Percentiles rank a stretch among this genome's conserved stretches.
Conservation (phyloP, 805 yeast species). For the Metschnikowia sp. region DNA sequence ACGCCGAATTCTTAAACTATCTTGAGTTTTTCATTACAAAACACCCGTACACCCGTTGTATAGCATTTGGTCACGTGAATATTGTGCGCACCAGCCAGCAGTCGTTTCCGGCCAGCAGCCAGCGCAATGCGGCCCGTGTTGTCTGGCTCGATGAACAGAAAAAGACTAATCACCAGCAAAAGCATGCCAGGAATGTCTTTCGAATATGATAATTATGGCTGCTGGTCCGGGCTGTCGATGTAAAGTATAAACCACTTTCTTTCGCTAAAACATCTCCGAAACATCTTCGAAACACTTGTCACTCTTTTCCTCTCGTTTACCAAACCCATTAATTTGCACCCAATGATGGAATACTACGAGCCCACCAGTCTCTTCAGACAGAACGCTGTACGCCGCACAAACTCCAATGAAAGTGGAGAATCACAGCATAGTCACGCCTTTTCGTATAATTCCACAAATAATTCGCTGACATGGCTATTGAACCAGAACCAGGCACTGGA, state of each 20-base stretch:
- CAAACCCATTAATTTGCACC: neutral
- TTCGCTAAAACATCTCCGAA: too few species aligned
- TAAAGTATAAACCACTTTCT: too few species aligned
- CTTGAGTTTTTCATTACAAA: neutral
- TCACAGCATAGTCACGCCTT: conserved; percentile 1
- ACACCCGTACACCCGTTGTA: neutral
- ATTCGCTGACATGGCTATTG: conserved; percentile 29
- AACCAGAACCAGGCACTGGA: conserved; percentile 24
- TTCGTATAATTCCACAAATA: conserved; percentile 4
- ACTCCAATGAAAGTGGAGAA: conserved; percentile 5
- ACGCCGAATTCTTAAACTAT: too few species aligned
- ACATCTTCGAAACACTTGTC: neutral
- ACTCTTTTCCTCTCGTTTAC: neutral
- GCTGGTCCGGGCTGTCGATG: neutral
- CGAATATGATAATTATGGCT: neutral
- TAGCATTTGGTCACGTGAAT: neutral
- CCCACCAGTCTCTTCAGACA: conserved; percentile 42
- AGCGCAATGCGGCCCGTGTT: neutral
- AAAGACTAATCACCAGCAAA: neutral
- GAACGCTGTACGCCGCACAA: conserved; percentile 30
- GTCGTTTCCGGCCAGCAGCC: neutral
- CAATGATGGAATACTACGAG: conserved; percentile 29
- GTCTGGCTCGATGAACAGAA: neutral
- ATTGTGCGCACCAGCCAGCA: conserved; percentile 4
- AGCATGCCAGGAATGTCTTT: neutral